Base-by-base conservation (phyloP, 306 rosid species). In the Crataegus laevigata region DNA sequence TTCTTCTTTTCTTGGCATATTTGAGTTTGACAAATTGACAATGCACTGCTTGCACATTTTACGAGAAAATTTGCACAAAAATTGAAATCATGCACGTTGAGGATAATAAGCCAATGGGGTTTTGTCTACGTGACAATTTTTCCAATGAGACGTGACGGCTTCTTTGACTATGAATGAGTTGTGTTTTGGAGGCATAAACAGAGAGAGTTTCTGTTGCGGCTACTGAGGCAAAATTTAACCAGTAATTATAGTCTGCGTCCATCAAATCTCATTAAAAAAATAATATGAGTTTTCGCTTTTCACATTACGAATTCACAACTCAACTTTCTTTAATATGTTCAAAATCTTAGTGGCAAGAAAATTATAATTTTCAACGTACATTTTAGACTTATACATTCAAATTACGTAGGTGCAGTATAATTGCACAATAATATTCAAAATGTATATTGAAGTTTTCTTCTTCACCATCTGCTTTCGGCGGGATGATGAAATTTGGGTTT, bases 101-200 rank as follows among this genome's bases (percentile, higher is more conserved):
- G 43, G 15, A 71, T 29, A 21, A 24, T 52, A 5, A 70, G 25
- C 40, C 66, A 51, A 58, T 29, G 19, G 13, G 75, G 45, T 54
- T 55, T 36, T 9, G 47, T 32, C 2, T 4, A 29, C 21, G 75
- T 45, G 60, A 18, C 24, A 71, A 1, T 38, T 22, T 73, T 69
- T 42, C 42, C 64, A 11, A n/a, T 73, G 24, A 34, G 36, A 43
- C 30, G 74, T 28, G 76, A 79, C 58, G 69, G 66, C 67, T 38
- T 47, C 29, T 36, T 82, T 75, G 86, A 79, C 81, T 6, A 69
- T 26, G 25, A 32, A 69, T 13, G 45, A 19, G 32, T 8, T 34
- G 29, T 54, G 10, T 62, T 62, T 68, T 73, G 68, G 30, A 74
- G 64, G 77, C 26, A 28, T 8, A 29, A 63, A 51, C 47, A 21